A percentile compares a stretch with the other conserved stretches of the same genome.
Conservation (phyloP, 2,329 filamentous ascomycete species). For the Aulographum hederae region DNA sequence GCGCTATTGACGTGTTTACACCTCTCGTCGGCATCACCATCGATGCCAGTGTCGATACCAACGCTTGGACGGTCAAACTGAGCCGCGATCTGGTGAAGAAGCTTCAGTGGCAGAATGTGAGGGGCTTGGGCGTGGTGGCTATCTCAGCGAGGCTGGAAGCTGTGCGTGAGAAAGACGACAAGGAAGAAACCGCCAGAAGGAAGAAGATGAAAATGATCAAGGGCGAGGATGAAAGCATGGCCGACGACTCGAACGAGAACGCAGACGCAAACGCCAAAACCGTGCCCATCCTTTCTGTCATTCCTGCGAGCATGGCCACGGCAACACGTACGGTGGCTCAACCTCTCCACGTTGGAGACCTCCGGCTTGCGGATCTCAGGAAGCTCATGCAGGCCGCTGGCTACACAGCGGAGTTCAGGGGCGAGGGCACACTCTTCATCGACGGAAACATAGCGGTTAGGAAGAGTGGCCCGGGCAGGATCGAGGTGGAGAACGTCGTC, state of each 20-base stretch:
- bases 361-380: constrained; percentile 73
- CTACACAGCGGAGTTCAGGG: constrained; percentile 79
- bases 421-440: constrained; percentile 79
- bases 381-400: constrained; percentile 66
- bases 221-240: constrained; percentile 16
- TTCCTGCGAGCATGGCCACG: constrained; percentile 44
- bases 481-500: constrained; percentile 70
- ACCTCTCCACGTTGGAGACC: constrained; percentile 84
- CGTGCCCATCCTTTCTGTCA: constrained; percentile 37
- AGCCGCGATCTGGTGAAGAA: constrained; percentile 70
- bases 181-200: constrained; percentile 23
- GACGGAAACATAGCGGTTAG: constrained; percentile 76
- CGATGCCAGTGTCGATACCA: constrained; percentile 91
- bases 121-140: constrained; percentile 80
- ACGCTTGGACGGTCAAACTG: constrained; percentile 89
- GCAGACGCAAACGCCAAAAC: constrained; percentile 31
- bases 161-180: constrained; percentile 16
- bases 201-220: constrained; percentile 35
- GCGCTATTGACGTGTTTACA: constrained; percentile 59
- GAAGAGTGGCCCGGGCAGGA: constrained; percentile 70
- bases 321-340: constrained; percentile 62
- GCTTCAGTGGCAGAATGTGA: constrained; percentile 87
- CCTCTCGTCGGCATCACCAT: constrained; percentile 56
- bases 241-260: constrained; percentile 20
- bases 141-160: constrained; percentile 56